phyloP scores from a whole-genome alignment of 2,329 filamentous ascomycete species.

The Teratosphaeria nubilosa region DNA sequence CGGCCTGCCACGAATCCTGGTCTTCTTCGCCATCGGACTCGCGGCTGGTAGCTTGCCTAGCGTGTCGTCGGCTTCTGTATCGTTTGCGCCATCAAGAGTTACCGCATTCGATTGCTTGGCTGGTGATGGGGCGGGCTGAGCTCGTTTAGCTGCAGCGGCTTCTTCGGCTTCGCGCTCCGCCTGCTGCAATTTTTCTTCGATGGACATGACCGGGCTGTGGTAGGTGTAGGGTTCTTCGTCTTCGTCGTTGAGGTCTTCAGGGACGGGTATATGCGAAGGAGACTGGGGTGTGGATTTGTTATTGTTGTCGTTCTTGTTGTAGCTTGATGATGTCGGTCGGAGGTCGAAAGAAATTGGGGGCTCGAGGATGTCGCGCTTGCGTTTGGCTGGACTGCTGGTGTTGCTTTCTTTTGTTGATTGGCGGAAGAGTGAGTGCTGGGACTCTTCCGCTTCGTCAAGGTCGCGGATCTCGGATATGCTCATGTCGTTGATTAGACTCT shows the following conservation, averaged over 20 bases:
- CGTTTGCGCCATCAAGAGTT: slow-evolving; percentile 16
- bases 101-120: background rate
- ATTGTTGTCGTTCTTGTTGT: slow-evolving; percentile 3
- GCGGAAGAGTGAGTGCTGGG: background rate
- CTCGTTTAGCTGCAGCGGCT: background rate
- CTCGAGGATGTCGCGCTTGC: slow-evolving; percentile 22
- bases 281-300: slow-evolving; percentile 1
- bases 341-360: slow-evolving; percentile 28
- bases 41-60: slow-evolving; percentile 26
- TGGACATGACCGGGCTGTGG: background rate
- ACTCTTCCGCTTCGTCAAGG: slow-evolving; percentile 1
- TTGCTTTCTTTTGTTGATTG: slow-evolving; percentile 3
- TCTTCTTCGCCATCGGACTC: slow-evolving; percentile 28
- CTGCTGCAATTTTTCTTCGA: slow-evolving; percentile 3
- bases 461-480: slow-evolving; percentile 15
- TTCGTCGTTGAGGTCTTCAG: slow-evolving; percentile 17
- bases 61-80: slow-evolving; percentile 21
- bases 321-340: slow-evolving; percentile 10
- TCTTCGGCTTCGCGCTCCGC: slow-evolving; percentile 1
- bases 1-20: slow-evolving; percentile 46
- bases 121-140: background rate
- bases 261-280: background rate
- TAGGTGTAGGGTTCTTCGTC: slow-evolving; percentile 8
- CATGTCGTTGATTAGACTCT: slow-evolving; percentile 15
- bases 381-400: slow-evolving; percentile 10